A percentile compares a stretch with the other conserved stretches of the same genome.
Conservation (phyloP, 257 asterid genomes). For the Penstemon barbatus region DNA sequence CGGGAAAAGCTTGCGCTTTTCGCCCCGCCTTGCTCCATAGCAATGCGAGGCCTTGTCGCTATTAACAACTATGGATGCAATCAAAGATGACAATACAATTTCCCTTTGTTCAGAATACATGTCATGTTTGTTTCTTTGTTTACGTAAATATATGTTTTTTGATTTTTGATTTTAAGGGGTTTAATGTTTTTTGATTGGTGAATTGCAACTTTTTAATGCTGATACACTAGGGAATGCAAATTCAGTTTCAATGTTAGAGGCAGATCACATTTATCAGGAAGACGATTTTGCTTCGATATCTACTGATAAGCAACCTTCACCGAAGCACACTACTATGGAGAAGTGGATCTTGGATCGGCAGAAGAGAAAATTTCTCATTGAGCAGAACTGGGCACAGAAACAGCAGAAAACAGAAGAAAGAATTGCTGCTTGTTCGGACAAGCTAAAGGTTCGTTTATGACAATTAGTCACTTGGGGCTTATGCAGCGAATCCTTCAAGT, state of each 20-base stretch:
- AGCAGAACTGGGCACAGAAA: conserved; percentile 69
- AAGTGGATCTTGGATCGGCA: conserved; percentile 73
- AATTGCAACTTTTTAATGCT: conserved; percentile 18
- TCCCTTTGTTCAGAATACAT: too few relatives aligned
- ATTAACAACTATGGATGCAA: too few relatives aligned
- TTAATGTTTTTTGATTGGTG: conserved; percentile 1
- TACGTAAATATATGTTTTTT: neutral
- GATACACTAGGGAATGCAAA: conserved; percentile 27
- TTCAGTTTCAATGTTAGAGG: conserved; percentile 40
- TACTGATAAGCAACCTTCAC: conserved; percentile 63
- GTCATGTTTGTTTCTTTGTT: too few relatives aligned
- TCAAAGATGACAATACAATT: too few relatives aligned
- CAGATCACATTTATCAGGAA: conserved; percentile 47
- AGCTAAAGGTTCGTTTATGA: conserved; percentile 67
- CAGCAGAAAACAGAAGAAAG: conserved; percentile 74
- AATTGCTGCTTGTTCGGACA: conserved; percentile 68
- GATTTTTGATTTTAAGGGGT: conserved; percentile 24
- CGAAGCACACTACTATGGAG: conserved; percentile 72
- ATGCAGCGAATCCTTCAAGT: neutral
- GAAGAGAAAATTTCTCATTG: conserved; percentile 64
- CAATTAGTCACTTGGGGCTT: conserved; percentile 22
- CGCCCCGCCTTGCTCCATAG: too few relatives aligned
- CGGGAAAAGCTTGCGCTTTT: too few relatives aligned
- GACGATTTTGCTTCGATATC: conserved; percentile 57
- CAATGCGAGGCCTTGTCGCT: too few relatives aligned